Evolutionary conservation across 805 yeast species (phyloP), one percentile per base, ranked within the genome.

Genomic region (Candida nemodendra): DNA sequence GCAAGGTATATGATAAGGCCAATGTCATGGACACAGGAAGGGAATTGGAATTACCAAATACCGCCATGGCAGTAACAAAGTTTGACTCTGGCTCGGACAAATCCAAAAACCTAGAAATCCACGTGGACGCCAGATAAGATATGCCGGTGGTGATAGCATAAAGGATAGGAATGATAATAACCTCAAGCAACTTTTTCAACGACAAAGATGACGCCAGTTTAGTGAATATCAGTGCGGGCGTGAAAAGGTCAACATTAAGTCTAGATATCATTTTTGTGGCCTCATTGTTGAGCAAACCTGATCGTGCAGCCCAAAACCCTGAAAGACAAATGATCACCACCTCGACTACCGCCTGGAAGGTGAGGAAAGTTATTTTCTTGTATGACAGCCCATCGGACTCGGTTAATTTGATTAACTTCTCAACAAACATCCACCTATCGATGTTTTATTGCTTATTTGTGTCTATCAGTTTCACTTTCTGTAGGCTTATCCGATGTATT

Each of bases 21-120:
- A 93, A 67, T 1, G 93, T 84, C 48, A 93, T 71, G 0, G 96
- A 88, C 2, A 91, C 98, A 0, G 99, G 98, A 39, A 91, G 73
- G 9, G 95, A 85, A 68, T 91, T 91, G 30, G 96, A 87, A 64
- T 91, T 93, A 36, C 97, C 98, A 64, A 91, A 91, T 5, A 90
- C 96, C 2, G 93, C 88, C 95, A 93, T 93, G 2, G 96, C 98
- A 16, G 95, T 84, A 34, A 93, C 96, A 54, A 87, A 91, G 64
- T 91, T 90, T 3, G 86, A 57, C 63, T 93, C 97, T 11, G 85
- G 78, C 33, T 68, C 76, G 51, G 84, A 84, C 51, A 93, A 66
- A 6, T 63, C 54, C 45, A 89, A 59, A 29, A 79, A 46, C 11
- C 62, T 58, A 3, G 87, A 68, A 27, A 80, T 72, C 16, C 76